Evolutionary conservation across 1,139 yeast species (phyloP).

Genomic region (Pichia sp.): DNA sequence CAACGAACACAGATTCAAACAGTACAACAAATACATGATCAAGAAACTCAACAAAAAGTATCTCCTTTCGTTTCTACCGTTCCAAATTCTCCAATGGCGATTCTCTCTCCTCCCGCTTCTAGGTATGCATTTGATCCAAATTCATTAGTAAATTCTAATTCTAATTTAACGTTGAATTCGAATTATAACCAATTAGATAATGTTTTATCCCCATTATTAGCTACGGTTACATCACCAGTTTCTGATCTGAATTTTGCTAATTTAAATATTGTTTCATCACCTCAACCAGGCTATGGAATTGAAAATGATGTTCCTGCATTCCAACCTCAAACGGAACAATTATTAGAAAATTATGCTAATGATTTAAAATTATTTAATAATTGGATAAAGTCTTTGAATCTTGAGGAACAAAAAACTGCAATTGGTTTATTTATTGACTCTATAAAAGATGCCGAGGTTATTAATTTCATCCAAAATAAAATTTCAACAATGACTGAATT

Average conservation of each 20-base stretch:
- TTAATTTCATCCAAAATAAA: constrained; percentile 4
- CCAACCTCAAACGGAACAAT: constrained; percentile 27
- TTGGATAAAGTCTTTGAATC: constrained; percentile 55
- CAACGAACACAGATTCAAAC: background rate
- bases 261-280: constrained; percentile 8
- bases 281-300: constrained; percentile 19
- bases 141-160: constrained; percentile 13
- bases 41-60: background rate
- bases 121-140: constrained; percentile 33
- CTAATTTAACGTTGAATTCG: too few relatives aligned
- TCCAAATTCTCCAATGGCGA: constrained; percentile 21
- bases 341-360: constrained; percentile 34
- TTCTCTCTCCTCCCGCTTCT: constrained; percentile 34
- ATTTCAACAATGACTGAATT: background rate
- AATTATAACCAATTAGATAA: constrained; percentile 11
- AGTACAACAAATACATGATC: constrained; percentile 24
- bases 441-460: constrained; percentile 42
- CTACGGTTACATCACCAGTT: constrained; percentile 7
- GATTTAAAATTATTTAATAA: constrained; percentile 47
- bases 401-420: constrained; percentile 52
- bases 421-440: constrained; percentile 51
- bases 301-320: constrained; percentile 32
- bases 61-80: background rate
- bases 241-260: constrained; percentile 7
- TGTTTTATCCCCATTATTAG: constrained; percentile 6